Evolutionary conservation across 2,329 filamentous ascomycete species (phyloP), one percentile per base, ranked within the genome.

Genomic region (Thelonectria rubi): DNA sequence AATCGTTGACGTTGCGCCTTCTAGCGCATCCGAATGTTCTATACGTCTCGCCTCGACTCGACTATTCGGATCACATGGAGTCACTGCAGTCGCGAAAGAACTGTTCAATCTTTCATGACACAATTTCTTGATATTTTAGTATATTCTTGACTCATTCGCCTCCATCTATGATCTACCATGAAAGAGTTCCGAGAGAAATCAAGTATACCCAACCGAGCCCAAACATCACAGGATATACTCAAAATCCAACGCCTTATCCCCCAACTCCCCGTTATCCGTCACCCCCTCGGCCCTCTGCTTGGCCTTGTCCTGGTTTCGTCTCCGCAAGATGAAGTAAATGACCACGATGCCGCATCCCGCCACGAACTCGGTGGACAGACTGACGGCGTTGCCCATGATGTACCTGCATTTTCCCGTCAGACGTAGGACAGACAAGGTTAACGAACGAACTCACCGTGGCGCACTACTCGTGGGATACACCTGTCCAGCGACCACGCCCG

Each of bases 341-440:
- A 58, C 12, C 18, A 43, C 40, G 18, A 58, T 50, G 3, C 55
- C 55, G 10, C 46, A 45, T 1, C 26, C 46, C 17, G 55, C 55
- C 12, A 50, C 6, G 17, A 57, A 45, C 15, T 57, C 47, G 7
- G 43, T 32, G 3, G 21, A 26, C 2, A 51, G 14, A 9, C 46
- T 50, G 14, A 57, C 55, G 4, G 55, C 46, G 39, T 57, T 57
- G 15, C 55, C 55, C 3, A 50, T 26, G 30, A 57, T 57, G 24
- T 57, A 57, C 9, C 55, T 55, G 8, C 24, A 30, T 9, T 30
- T 9, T 1, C 17, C 15, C 8, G 11, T 55, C 10, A 47, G 32
- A 15, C 12, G 7, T 42, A 3, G 17, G 15, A 17, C 18, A 20
- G 18, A n/a, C 4, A 12, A 1, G 10, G 15, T 30, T 30, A 15